Evolutionary conservation across 306 rosid species (phyloP).

Genomic region (Vigna reflexopilosa): DNA sequence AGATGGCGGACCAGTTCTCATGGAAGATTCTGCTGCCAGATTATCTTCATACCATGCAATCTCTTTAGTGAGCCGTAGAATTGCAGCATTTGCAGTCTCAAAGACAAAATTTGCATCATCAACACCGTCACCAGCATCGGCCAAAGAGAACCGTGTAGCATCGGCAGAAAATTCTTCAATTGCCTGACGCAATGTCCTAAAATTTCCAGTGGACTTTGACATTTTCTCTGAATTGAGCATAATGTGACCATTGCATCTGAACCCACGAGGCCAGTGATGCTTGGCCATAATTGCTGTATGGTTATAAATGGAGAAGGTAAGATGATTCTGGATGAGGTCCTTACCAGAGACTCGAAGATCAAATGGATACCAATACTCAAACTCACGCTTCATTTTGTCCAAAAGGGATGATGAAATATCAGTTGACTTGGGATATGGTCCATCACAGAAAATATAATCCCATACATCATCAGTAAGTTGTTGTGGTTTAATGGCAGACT

Average conservation of each 20-base stretch:
- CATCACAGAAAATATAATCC: slow-evolving; percentile 83
- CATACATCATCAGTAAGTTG: slow-evolving; percentile 88
- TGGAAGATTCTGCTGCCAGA: slow-evolving; percentile 68
- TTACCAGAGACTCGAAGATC: slow-evolving; percentile 96
- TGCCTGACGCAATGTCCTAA: slow-evolving; percentile 82
- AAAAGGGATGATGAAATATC: slow-evolving; percentile 64
- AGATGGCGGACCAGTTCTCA: slow-evolving; percentile 83
- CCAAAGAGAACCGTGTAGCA: slow-evolving; percentile 90
- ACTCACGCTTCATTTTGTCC: slow-evolving; percentile 80
- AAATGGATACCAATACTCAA: slow-evolving; percentile 98
- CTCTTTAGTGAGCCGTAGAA: slow-evolving; percentile 83
- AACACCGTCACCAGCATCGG: slow-evolving; percentile 96
- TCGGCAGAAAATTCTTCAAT: slow-evolving; percentile 95
- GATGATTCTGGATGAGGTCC: slow-evolving; percentile 93
- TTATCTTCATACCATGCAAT: slow-evolving; percentile 84
- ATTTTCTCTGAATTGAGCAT: slow-evolving; percentile 92
- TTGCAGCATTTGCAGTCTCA: slow-evolving; percentile 92
- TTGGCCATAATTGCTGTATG: slow-evolving; percentile 80
- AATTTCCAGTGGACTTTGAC: slow-evolving; percentile 97
- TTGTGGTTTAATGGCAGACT: slow-evolving; percentile 66
- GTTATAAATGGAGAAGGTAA: slow-evolving; percentile 84
- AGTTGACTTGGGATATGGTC: slow-evolving; percentile 69
- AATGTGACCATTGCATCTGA: slow-evolving; percentile 90
- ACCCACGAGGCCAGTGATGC: slow-evolving; percentile 88
- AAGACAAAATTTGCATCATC: slow-evolving; percentile 95